Base-by-base conservation (phyloP, 352 stramenopile species). In the Phytopythium montanum region DNA sequence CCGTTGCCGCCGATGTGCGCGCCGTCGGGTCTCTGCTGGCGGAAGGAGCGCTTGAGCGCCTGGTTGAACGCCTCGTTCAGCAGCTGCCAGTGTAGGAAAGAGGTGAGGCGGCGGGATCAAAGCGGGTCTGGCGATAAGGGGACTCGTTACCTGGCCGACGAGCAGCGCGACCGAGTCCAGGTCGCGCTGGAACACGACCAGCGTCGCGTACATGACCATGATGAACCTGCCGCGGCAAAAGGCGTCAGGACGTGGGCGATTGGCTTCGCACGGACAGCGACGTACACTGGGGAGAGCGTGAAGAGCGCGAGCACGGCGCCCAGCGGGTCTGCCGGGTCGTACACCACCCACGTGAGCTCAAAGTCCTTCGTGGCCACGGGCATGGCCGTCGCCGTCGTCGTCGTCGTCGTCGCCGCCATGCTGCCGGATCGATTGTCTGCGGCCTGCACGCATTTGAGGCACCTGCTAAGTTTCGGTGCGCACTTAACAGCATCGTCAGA, bases 261-360 rank as follows among this genome's bases (percentile, higher is more conserved):
- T 23, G 53, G 14, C 4, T 49, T 60, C 54, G 62, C 0, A 19
- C 10, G 33, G 26, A 52, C 23, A n/a, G 16, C 1, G 8, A 69
- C 73, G 39, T 54, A 93, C 81, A 94, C 75, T 49, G 84, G 84
- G 26, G 80, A 86, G 46, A 95, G 70, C 44, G 84, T 92, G 54
- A 81, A 82, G 42, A 95, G 77, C 56, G 86, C 86, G 38, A 93
- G 63, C 34, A 89, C 26, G 21, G 66, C 67, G 21, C 86, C 86
- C 19, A 90, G 68, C 10, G 82, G 80, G 52, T 95, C 86, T 23
- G 62, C 64, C 8, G 78, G 75, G 56, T 95, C 81, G 62, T 95
- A 95, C 28, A 90, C 76, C 46, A 95, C 86, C 82, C 82, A 92
- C 44, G 84, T 92, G 68, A 87, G 79, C 73, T 92, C 79, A 58